Evolutionary conservation across 768 basidiomycete species (phyloP).

Genomic region (Mycena latifolia): DNA sequence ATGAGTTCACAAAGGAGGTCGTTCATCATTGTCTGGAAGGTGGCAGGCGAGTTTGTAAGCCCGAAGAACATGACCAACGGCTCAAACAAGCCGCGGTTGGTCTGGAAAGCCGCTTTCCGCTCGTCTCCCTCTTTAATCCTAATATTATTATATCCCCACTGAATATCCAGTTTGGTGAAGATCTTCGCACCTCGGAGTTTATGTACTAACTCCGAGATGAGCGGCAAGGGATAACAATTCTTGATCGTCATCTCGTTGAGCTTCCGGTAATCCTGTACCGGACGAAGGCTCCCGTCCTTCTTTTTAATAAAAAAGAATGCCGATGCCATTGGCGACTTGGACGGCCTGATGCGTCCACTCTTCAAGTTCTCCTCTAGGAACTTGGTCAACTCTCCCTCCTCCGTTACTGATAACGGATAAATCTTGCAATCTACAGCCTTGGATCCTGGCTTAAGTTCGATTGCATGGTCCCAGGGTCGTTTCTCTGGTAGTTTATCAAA

Average conservation of each 20-base stretch:
- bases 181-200: background rate
- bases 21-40: too few relatives aligned
- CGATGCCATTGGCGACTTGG: too few relatives aligned
- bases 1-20: too few relatives aligned
- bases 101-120: too few relatives aligned
- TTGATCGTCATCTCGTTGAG: slow-evolving; percentile 52
- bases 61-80: too few relatives aligned
- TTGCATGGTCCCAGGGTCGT: slow-evolving; percentile 50
- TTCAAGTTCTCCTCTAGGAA: slow-evolving; percentile 47
- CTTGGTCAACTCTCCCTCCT: slow-evolving; percentile 44
- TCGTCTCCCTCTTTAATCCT: slow-evolving; percentile 9
- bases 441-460: slow-evolving; percentile 46
- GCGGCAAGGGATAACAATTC: slow-evolving; percentile 50
- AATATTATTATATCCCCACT: slow-evolving; percentile 2
- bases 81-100: too few relatives aligned
- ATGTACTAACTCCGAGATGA: slow-evolving; percentile 35
- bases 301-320: slow-evolving; percentile 45
- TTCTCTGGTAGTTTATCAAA: background rate
- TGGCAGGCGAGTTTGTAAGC: too few relatives aligned
- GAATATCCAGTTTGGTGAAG: slow-evolving; percentile 7
- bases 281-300: slow-evolving; percentile 41
- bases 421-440: slow-evolving; percentile 46
- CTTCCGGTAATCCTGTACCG: slow-evolving; percentile 48
- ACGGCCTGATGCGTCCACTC: too few relatives aligned
- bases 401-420: slow-evolving; percentile 47